A percentile compares a stretch with the other conserved stretches of the same genome.
phyloP scores from a whole-genome alignment of 805 yeast genomes.

The Nakazawaea molendinolei region DNA sequence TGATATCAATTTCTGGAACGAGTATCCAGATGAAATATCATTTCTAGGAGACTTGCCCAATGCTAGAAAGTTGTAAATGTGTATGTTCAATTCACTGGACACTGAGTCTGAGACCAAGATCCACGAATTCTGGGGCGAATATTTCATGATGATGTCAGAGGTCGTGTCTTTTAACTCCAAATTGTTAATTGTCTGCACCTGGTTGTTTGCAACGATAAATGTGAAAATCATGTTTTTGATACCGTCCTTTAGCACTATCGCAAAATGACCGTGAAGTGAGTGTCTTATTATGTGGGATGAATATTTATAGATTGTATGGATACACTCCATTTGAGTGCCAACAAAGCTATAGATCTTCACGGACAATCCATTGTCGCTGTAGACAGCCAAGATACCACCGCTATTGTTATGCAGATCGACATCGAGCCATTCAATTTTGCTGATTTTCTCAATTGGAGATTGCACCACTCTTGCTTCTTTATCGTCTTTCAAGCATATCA shows the following conservation, averaged over 20 bases:
- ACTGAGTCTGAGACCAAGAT: constrained; percentile 1
- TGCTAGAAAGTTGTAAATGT: constrained; percentile 5
- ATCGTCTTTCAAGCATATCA: not conserved
- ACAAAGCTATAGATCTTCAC: constrained; percentile 1
- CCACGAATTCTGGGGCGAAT: constrained; percentile 4
- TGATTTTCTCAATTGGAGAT: constrained; percentile 4
- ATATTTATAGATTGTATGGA: constrained; percentile 7
- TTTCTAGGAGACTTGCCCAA: constrained; percentile 1
- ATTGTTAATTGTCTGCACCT: not conserved
- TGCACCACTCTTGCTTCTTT: not conserved
- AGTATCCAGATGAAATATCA: not conserved
- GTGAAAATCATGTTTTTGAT: constrained; percentile 4
- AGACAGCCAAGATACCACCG: constrained; percentile 3
- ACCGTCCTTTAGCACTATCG: constrained; percentile 1
- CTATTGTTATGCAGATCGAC: not conserved
- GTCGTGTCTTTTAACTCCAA: constrained; percentile 3
- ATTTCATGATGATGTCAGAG: constrained; percentile 1
- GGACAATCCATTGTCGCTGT: constrained; percentile 1
- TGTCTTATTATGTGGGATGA: constrained; percentile 3
- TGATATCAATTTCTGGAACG: not conserved
- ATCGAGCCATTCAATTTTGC: constrained; percentile 5
- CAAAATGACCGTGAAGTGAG: not conserved
- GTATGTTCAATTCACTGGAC: constrained; percentile 1
- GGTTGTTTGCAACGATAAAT: not conserved
- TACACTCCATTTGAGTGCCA: not conserved